A percentile compares a stretch with the other conserved stretches of the same genome.
These are phyloP conservation scores for Phytophthora brassicae DNA, from an alignment of 352 stramenopile genomes.

Conservation along the genomic window DNA sequence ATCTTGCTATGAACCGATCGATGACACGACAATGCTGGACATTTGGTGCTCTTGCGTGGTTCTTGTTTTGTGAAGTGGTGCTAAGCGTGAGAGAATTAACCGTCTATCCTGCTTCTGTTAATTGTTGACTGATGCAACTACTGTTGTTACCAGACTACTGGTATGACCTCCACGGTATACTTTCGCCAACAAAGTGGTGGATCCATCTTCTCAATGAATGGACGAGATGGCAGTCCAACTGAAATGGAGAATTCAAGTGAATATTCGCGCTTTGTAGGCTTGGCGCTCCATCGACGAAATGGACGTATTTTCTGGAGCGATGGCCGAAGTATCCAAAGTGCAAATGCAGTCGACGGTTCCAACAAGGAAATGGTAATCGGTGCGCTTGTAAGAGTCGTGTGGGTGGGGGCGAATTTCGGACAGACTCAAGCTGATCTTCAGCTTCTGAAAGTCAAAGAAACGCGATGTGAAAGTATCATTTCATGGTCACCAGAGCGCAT, in stretches of 20 bases:
- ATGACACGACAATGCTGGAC: neutral
- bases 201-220: conserved; percentile 60
- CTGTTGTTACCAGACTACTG: conserved; percentile 2
- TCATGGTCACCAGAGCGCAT: conserved; percentile 41
- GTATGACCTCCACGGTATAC: conserved; percentile 70
- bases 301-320: conserved; percentile 65
- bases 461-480: conserved; percentile 44
- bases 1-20: neutral
- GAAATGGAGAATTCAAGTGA: conserved; percentile 40
- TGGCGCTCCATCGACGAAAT: conserved; percentile 41
- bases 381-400: conserved; percentile 45
- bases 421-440: conserved; percentile 29
- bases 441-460: conserved; percentile 42
- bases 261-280: conserved; percentile 48
- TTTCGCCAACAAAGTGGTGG: conserved; percentile 53
- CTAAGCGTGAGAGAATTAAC: conserved; percentile 1
- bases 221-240: conserved; percentile 30
- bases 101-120: neutral
- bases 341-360: conserved; percentile 21
- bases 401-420: conserved; percentile 63
- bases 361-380: conserved; percentile 37
- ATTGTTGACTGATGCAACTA: too few species aligned
- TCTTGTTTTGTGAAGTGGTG: neutral
- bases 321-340: conserved; percentile 40
- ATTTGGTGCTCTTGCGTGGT: conserved; percentile 3